These are phyloP conservation scores for Zhuliangozyma blackwelliae DNA, from an alignment of 1,139 yeast species.

Conservation along the genomic window DNA sequence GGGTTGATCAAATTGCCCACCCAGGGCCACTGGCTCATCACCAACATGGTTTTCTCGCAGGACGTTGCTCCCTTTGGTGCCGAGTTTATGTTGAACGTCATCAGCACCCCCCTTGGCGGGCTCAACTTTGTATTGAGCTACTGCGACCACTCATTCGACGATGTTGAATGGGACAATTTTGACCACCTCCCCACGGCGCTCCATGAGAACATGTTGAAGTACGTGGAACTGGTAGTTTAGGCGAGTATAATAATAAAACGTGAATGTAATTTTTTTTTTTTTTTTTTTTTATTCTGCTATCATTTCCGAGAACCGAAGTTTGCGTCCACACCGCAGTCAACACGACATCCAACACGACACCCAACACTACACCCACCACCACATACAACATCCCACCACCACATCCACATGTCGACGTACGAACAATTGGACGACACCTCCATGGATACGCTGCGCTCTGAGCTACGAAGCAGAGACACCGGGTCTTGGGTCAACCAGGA, in stretches of 20 bases:
- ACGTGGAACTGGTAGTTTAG: neutral
- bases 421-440: neutral
- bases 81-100: slow-evolving; percentile 32
- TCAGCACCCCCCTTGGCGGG: slow-evolving; percentile 33
- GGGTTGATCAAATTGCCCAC: slow-evolving; percentile 25
- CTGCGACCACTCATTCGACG: slow-evolving; percentile 22
- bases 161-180: slow-evolving; percentile 19
- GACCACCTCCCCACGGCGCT: slow-evolving; percentile 19
- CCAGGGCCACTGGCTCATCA: slow-evolving; percentile 19
- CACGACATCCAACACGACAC: no score
- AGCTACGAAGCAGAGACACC: slow-evolving; percentile 11
- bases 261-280: slow-evolving; percentile 3
- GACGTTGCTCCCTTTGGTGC: slow-evolving; percentile 34
- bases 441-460: neutral
- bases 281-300: no score
- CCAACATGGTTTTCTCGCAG: slow-evolving; percentile 34
- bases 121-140: slow-evolving; percentile 33
- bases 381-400: no score
- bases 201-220: slow-evolving; percentile 17
- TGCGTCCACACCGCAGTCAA: no score
- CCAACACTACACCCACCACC: no score
- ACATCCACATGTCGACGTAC: no score
- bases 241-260: neutral
- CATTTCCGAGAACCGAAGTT: no score
- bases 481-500: slow-evolving; percentile 42